Conservation (phyloP, 352 stramenopile species). For the Lagenidium giganteum region DNA sequence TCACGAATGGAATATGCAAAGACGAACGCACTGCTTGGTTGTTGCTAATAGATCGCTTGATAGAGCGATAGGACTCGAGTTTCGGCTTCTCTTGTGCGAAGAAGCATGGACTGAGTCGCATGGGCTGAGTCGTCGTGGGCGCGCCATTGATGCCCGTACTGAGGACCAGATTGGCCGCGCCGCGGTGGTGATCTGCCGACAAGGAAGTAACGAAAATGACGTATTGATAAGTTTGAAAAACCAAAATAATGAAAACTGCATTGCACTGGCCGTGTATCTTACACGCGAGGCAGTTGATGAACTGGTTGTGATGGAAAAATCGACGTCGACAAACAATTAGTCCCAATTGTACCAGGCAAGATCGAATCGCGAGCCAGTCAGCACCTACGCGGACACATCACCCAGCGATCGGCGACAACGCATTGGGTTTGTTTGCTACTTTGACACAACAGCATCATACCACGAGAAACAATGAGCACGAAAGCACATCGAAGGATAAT, state of each 20-base stretch:
- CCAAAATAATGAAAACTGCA: too few species aligned
- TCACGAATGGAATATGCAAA: too few species aligned
- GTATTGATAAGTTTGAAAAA: too few species aligned
- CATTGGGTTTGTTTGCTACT: too few species aligned
- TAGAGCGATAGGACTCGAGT: constrained; percentile 43
- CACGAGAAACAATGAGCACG: too few species aligned
- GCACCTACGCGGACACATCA: too few species aligned
- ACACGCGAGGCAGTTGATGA: constrained; percentile 55
- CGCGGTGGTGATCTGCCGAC: constrained; percentile 32
- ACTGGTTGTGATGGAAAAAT: constrained; percentile 76
- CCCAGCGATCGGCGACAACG: too few species aligned
- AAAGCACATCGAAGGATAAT: too few species aligned
- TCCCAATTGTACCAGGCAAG: constrained; percentile 74
- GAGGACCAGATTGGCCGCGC: constrained; percentile 69
- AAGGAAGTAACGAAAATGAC: too few species aligned
- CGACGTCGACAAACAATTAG: constrained; percentile 50
- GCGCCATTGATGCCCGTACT: constrained; percentile 68
- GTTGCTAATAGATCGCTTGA: constrained; percentile 23
- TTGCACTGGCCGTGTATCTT: too few species aligned
- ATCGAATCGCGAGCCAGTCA: too few species aligned
- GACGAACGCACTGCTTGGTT: constrained; percentile 3
- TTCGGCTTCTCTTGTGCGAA: constrained; percentile 67
- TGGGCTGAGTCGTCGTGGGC: constrained; percentile 55
- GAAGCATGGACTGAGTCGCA: constrained; percentile 55
- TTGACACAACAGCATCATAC: too few species aligned